A percentile compares a stretch with the other conserved stretches of the same genome.
Evolutionary conservation across 2,329 filamentous ascomycete genomes (phyloP).

Genomic region (Ophiostoma piceae): DNA sequence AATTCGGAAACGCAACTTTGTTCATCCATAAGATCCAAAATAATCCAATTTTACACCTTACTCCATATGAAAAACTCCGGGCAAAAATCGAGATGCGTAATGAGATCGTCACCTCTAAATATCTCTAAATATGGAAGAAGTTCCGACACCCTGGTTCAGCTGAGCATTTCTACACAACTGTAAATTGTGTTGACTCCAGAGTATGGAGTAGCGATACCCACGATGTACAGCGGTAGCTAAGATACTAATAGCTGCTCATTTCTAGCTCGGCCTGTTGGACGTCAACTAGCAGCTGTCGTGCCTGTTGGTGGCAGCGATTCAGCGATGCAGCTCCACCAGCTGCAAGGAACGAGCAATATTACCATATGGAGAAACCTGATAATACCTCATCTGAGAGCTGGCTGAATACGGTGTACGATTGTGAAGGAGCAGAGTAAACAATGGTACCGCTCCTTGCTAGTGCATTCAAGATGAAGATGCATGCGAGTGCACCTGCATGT

Average conservation of each 20-base stretch:
- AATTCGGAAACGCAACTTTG: neutral
- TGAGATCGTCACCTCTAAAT: constrained; percentile 13
- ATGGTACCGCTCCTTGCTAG: neutral
- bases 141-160: constrained; percentile 13
- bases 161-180: constrained; percentile 15
- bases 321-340: constrained; percentile 5
- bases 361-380: constrained; percentile 16
- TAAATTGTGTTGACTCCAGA: constrained; percentile 4
- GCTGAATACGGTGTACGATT: neutral
- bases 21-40: no score
- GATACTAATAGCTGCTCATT: neutral
- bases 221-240: no score
- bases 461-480: neutral
- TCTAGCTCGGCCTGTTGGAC: neutral
- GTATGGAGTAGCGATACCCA: neutral
- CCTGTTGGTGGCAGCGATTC: constrained; percentile 11
- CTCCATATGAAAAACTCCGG: no score
- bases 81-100: neutral
- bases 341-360: constrained; percentile 13
- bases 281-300: neutral
- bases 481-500: neutral
- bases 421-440: neutral
- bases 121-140: neutral
- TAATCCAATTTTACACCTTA: no score
- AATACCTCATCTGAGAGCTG: constrained; percentile 5